phyloP scores from a whole-genome alignment of 1,284 basidiomycete species.

The Sutorius eximius region DNA sequence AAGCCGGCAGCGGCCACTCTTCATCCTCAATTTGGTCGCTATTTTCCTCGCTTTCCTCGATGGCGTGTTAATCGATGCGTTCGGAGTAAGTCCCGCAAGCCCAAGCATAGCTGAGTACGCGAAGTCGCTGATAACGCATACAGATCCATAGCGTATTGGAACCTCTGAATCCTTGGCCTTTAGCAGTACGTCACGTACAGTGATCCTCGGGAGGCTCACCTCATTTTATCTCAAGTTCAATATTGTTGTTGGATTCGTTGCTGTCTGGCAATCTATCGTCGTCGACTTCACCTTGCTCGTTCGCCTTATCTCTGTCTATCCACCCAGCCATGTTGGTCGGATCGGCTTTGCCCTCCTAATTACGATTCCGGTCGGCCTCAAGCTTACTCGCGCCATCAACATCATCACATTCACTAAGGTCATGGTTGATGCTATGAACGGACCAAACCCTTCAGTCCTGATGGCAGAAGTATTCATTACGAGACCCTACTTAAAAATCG shows the following conservation, averaged over 20 bases:
- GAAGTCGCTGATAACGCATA: background rate
- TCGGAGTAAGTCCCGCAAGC: constrained; percentile 10
- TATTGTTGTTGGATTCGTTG: constrained; percentile 21
- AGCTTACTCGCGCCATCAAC: constrained; percentile 18
- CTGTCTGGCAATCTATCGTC: constrained; percentile 26
- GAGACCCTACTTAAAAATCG: constrained; percentile 29
- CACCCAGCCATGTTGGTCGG: constrained; percentile 1
- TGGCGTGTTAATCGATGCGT: constrained; percentile 14
- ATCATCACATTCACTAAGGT: constrained; percentile 12
- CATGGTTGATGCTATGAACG: constrained; percentile 9
- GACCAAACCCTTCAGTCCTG: background rate
- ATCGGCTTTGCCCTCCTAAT: constrained; percentile 10
- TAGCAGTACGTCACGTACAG: constrained; percentile 1
- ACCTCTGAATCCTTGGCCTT: constrained; percentile 7
- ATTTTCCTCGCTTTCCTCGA: constrained; percentile 19
- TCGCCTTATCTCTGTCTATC: constrained; percentile 26
- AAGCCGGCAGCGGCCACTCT: constrained; percentile 20
- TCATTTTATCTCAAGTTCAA: constrained; percentile 3
- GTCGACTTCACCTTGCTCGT: constrained; percentile 29
- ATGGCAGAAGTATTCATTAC: background rate
- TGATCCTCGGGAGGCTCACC: background rate
- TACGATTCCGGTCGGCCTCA: constrained; percentile 15
- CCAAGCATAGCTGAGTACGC: background rate
- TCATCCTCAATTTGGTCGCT: constrained; percentile 23
- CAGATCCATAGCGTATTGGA: constrained; percentile 23